A percentile compares a stretch with the other conserved stretches of the same genome.
These are phyloP conservation scores for Neofusicoccum laricinum DNA, from an alignment of 2,329 filamentous ascomycete genomes.

Conservation along the genomic window DNA sequence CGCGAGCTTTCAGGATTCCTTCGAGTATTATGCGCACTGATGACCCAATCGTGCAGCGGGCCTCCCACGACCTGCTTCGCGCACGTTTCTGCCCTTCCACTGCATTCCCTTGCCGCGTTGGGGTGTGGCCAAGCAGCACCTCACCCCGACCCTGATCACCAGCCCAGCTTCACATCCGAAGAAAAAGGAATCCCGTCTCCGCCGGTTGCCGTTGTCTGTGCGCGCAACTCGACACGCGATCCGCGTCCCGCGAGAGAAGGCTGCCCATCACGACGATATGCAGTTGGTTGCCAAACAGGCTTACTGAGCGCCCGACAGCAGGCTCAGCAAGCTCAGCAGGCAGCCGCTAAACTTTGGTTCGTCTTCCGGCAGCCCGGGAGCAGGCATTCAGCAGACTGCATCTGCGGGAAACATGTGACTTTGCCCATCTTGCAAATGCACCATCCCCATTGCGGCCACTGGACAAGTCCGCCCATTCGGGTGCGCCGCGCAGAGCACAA, in stretches of 20 bases:
- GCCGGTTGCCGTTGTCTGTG: background rate
- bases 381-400: constrained; percentile 1
- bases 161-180: background rate
- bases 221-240: background rate
- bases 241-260: background rate
- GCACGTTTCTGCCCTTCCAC: background rate
- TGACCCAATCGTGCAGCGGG: too few species aligned
- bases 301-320: constrained; percentile 8
- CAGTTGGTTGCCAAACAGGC: background rate
- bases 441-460: background rate
- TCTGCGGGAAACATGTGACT: constrained; percentile 10
- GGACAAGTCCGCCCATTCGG: background rate
- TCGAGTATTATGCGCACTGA: too few species aligned
- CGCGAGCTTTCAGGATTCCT: too few species aligned
- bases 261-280: background rate
- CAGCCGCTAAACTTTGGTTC: background rate
- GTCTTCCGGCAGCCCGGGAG: background rate
- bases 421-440: background rate
- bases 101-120: background rate
- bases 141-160: background rate
- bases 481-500: constrained; percentile 1
- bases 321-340: constrained; percentile 2
- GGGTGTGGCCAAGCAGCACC: background rate
- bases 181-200: background rate
- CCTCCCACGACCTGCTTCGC: background rate